phyloP scores from a whole-genome alignment of 495 filamentous ascomycete genomes.

The Filosporella fistucella region DNA sequence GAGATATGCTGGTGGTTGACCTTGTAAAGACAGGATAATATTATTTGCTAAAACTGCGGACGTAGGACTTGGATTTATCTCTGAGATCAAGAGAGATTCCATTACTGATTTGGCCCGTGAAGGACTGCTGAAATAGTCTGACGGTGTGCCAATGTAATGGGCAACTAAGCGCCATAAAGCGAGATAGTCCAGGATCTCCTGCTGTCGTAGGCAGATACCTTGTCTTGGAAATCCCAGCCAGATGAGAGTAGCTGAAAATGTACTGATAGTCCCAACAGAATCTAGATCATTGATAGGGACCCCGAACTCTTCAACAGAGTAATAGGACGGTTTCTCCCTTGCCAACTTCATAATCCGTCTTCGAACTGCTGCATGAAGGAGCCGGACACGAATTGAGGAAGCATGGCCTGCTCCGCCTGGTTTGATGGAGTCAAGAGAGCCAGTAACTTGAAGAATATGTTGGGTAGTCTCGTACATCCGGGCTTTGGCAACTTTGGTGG shows the following conservation, averaged over 20 bases:
- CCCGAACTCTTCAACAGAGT: constrained; percentile 52
- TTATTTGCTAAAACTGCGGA: constrained; percentile 65
- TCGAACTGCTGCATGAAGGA: constrained; percentile 70
- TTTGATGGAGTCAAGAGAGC: constrained; percentile 58
- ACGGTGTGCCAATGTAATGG: constrained; percentile 66
- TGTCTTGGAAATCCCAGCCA: constrained; percentile 68
- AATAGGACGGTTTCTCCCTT: constrained; percentile 53
- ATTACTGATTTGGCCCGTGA: constrained; percentile 53
- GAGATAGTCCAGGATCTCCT: constrained; percentile 65
- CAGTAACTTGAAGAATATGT: constrained; percentile 68
- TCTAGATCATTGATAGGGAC: constrained; percentile 74
- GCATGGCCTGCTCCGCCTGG: constrained; percentile 63
- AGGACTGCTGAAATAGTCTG: constrained; percentile 48
- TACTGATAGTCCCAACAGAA: constrained; percentile 62
- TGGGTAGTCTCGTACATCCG: constrained; percentile 74
- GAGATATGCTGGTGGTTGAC: constrained; percentile 58
- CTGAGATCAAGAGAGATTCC: constrained; percentile 58
- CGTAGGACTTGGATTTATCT: constrained; percentile 58
- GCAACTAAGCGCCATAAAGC: constrained; percentile 74
- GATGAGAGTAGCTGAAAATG: constrained; percentile 63
- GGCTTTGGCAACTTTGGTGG: constrained; percentile 59
- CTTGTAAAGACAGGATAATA: constrained; percentile 61
- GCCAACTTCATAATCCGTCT: constrained; percentile 58
- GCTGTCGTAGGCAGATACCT: constrained; percentile 58
- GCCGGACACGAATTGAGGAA: constrained; percentile 67